Conservation (phyloP, 2,329 filamentous ascomycete species). For the Botrytis fragariae region DNA sequence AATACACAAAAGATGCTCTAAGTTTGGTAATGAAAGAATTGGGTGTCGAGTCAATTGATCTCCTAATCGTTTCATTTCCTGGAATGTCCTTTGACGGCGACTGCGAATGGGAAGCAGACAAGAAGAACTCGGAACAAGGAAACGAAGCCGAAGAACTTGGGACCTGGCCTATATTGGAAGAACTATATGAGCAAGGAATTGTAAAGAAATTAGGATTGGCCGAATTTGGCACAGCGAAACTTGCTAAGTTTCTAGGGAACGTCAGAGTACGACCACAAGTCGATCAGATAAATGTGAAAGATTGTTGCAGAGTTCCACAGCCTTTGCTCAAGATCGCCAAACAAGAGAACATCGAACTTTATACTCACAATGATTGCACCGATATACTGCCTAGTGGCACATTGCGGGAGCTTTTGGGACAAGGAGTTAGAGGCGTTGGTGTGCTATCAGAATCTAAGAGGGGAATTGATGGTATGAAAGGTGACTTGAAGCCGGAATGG, state of each 20-base stretch:
- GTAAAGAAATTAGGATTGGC: constrained; percentile 79
- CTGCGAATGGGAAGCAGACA: constrained; percentile 74
- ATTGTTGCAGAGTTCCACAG: constrained; percentile 94
- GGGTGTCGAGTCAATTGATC: constrained; percentile 70
- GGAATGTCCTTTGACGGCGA: constrained; percentile 92
- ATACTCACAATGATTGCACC: constrained; percentile 92
- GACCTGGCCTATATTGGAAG: constrained; percentile 72
- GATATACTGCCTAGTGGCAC: constrained; percentile 87
- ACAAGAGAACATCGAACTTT: constrained; percentile 75
- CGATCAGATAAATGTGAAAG: constrained; percentile 92
- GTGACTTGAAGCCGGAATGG: constrained; percentile 85
- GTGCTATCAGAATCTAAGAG: constrained; percentile 58
- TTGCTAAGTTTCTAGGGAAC: constrained; percentile 71
- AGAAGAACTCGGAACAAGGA: constrained; percentile 58
- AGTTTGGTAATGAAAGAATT: constrained; percentile 78
- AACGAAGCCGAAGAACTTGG: constrained; percentile 65
- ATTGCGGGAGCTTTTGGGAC: constrained; percentile 76
- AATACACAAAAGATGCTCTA: constrained; percentile 75
- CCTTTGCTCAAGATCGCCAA: constrained; percentile 83
- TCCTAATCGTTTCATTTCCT: constrained; percentile 90
- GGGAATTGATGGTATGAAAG: constrained; percentile 59
- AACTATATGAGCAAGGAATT: constrained; percentile 65
- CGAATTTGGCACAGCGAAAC: constrained; percentile 84
- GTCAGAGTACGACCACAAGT: constrained; percentile 74
- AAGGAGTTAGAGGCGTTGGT: constrained; percentile 68